These are phyloP conservation scores for Malus asiatica DNA, from an alignment of 306 rosid species.

Conservation along the genomic window DNA sequence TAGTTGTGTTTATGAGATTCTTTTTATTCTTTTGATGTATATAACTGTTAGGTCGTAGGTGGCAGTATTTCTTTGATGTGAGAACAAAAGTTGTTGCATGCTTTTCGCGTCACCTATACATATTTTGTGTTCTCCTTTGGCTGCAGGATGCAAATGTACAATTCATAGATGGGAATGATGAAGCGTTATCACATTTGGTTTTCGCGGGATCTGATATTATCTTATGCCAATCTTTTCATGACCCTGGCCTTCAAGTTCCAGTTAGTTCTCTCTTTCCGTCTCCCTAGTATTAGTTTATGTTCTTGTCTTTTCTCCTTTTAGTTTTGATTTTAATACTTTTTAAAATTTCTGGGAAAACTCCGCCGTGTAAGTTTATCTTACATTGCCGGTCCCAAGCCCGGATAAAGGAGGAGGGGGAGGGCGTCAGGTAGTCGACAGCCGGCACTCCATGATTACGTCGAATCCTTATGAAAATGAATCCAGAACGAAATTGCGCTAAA, in stretches of 20 bases:
- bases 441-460: too few species aligned
- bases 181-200: constrained; percentile 46
- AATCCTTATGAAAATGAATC: too few species aligned
- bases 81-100: background rate
- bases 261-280: constrained; percentile 37
- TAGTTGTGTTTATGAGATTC: background rate
- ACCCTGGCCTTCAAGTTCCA: constrained; percentile 56
- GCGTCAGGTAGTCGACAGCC: too few species aligned
- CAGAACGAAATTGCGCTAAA: too few species aligned
- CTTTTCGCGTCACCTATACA: background rate
- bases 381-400: too few species aligned
- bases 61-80: background rate
- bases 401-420: too few species aligned
- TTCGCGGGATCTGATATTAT: constrained; percentile 81
- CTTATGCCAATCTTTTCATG: constrained; percentile 64
- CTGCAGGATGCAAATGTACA: constrained; percentile 47
- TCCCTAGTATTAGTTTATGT: background rate
- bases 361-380: too few species aligned
- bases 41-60: background rate
- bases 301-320: too few species aligned
- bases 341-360: too few species aligned
- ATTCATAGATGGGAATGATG: constrained; percentile 40
- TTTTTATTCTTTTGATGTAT: background rate
- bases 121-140: constrained; percentile 10
- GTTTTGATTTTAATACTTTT: background rate